Base-by-base conservation (phyloP, 1,139 yeast species). In the Blastobotrys arbuscula region DNA sequence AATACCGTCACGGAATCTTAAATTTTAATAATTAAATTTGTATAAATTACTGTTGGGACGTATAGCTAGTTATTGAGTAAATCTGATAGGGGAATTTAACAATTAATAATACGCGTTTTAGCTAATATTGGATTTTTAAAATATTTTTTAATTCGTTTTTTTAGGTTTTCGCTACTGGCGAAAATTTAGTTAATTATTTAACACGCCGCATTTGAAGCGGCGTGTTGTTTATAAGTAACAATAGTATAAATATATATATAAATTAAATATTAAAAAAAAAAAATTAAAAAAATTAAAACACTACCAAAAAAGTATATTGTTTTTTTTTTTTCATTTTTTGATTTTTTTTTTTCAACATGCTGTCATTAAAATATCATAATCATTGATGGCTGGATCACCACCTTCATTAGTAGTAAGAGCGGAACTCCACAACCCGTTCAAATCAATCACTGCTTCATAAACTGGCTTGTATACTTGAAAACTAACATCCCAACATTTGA, bases 391-490 rank as follows among this genome's bases (percentile, higher is more conserved):
- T n/a, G n/a, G n/a, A n/a, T n/a, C n/a, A n/a, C n/a, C n/a, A n/a
- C n/a, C n/a, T 39, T 36, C 39, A 24, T 15, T 16, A 36, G 24
- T 15, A 5, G 21, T 2, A 15, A 15, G 10, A 15, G 21, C 2
- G 24, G 44, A 2, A 28, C 34, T 45, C 58, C 58, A 55, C 13
- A 55, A 31, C 33, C 45, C 42, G 44, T 50, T 49, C 19, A 52
- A 51, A 19, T 48, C 44, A 9, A 53, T 33, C 28, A 58, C 23
- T 5, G 54, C 47, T 26, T 56, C 55, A 43, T 58, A 59, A 10
- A 59, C 47, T 0, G 61, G 62, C 48, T 52, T 48, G 39, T 59
- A 59, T 6, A 55, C 52, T 16, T 47, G 53, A 2, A 53, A 44
- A 38, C 55, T 52, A 12, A 52, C 46, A 34, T 54, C 47, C 61